Conservation (phyloP, 805 yeast species). For the Candida orba region DNA sequence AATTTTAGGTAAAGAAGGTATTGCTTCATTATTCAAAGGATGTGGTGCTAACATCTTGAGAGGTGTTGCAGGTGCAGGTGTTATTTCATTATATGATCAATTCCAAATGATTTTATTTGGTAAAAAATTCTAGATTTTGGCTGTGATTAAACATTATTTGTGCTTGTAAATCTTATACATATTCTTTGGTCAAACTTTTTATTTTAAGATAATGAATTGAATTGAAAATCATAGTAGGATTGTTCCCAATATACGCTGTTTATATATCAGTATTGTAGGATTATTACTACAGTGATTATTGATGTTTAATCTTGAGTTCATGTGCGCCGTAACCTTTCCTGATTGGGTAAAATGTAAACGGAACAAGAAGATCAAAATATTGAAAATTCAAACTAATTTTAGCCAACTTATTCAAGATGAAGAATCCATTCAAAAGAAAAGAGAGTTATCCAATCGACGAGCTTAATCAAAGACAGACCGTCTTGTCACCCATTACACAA, state of each 20-base stretch:
- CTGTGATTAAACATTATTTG: too few species aligned
- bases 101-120: slow-evolving; percentile 92
- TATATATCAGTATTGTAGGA: too few species aligned
- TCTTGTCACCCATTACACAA: too few species aligned
- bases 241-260: not conserved
- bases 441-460: too few species aligned
- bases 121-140: slow-evolving; percentile 59
- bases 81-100: slow-evolving; percentile 95
- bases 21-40: slow-evolving; percentile 91
- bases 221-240: not conserved
- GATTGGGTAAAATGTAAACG: not conserved
- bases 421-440: too few species aligned
- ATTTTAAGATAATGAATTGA: not conserved
- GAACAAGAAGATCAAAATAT: not conserved
- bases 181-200: not conserved
- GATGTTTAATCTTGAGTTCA: too few species aligned
- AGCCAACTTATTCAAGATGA: not conserved
- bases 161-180: not conserved
- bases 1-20: slow-evolving; percentile 95
- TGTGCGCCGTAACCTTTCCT: not conserved
- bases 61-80: slow-evolving; percentile 99
- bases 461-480: too few species aligned
- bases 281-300: too few species aligned
- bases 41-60: slow-evolving; percentile 99
- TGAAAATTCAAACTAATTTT: not conserved